Evolutionary conservation across 768 basidiomycete species (phyloP).

Genomic region (Fistulinella prunicolor): DNA sequence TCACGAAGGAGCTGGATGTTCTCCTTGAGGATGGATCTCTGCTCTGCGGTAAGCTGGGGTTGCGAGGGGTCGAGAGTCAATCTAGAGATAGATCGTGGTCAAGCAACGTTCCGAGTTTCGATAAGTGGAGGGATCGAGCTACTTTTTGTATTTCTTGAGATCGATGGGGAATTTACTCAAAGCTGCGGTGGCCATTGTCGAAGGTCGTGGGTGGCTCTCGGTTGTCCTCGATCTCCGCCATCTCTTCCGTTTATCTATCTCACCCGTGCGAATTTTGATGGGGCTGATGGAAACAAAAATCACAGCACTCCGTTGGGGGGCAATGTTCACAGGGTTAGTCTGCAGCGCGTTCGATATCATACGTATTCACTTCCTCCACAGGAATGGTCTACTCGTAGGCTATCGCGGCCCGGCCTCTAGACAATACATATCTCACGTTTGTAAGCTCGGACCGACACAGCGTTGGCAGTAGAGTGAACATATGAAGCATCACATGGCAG

Average conservation of each 20-base stretch:
- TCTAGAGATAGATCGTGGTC: constrained; percentile 36
- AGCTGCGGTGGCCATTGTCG: constrained; percentile 38
- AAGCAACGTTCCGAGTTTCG: background rate
- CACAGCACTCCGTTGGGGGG: background rate
- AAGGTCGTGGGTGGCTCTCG: background rate
- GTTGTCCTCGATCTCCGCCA: background rate
- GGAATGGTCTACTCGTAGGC: no score
- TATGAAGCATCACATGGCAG: no score
- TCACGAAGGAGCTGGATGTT: constrained; percentile 85
- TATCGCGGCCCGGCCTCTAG: no score
- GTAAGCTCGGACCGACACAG: no score
- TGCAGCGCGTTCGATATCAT: constrained; percentile 10
- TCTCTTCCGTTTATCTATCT: constrained; percentile 20
- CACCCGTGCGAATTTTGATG: constrained; percentile 26
- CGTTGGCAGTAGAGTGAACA: no score
- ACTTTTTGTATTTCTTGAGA: constrained; percentile 76
- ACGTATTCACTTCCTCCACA: no score
- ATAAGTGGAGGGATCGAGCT: constrained; percentile 11
- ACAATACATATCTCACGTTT: no score
- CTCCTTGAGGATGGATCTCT: constrained; percentile 53
- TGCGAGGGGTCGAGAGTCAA: constrained; percentile 71
- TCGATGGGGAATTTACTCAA: constrained; percentile 68
- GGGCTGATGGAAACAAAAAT: constrained; percentile 2
- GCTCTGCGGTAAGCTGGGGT: constrained; percentile 56
- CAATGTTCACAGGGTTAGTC: background rate